These are phyloP conservation scores for Chamaecyparis obtusa DNA, from an alignment of 75 land plant genomes.

Conservation along the genomic window DNA sequence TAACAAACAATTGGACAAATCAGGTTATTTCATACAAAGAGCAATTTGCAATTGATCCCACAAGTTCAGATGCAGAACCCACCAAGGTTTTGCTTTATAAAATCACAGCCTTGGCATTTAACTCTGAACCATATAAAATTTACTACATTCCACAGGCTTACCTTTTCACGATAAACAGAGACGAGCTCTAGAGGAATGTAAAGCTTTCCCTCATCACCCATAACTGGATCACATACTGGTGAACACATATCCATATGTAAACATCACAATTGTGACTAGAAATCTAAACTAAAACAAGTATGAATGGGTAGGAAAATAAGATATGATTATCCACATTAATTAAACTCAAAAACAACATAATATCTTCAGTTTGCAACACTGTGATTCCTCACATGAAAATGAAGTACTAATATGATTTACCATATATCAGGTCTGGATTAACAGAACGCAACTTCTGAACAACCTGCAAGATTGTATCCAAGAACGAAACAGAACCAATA, in stretches of 20 bases:
- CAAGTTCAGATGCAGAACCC: background rate
- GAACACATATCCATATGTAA: slow-evolving; percentile 9
- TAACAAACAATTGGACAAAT: background rate
- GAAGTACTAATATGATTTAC: slow-evolving; percentile 35
- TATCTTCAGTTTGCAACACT: slow-evolving; percentile 7
- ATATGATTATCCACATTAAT: background rate
- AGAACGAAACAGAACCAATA: slow-evolving; percentile 91
- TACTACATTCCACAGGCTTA: slow-evolving; percentile 11
- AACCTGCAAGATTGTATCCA: slow-evolving; percentile 68
- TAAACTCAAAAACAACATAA: background rate
- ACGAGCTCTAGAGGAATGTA: slow-evolving; percentile 84
- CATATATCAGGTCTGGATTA: slow-evolving; percentile 84
- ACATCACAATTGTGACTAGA: background rate
- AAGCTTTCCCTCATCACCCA: slow-evolving; percentile 98
- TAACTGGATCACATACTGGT: slow-evolving; percentile 97
- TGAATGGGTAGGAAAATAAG: background rate
- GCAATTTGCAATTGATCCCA: background rate
- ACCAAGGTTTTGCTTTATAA: background rate
- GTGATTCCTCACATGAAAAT: background rate
- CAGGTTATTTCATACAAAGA: background rate
- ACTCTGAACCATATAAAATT: background rate
- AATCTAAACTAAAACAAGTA: background rate
- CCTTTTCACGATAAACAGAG: slow-evolving; percentile 87
- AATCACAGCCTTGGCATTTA: background rate
- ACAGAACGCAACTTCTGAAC: slow-evolving; percentile 73